Evolutionary conservation across 2,329 filamentous ascomycete species (phyloP).

Genomic region (Pleoardoris graminearum): DNA sequence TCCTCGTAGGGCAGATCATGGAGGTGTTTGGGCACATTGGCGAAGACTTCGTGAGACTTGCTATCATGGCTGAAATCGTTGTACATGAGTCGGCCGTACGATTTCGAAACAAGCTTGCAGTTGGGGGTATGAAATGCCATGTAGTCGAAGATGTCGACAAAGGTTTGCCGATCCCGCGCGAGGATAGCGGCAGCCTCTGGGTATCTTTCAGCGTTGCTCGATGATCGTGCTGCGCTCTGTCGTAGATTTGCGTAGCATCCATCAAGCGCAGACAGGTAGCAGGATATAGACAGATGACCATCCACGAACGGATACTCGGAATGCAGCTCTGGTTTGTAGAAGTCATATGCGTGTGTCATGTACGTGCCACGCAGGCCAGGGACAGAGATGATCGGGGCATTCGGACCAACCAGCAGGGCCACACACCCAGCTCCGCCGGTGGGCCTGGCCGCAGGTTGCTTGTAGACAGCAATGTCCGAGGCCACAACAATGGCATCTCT

Average conservation of each 20-base stretch:
- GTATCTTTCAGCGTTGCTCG: constrained; percentile 50
- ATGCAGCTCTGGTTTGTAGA: constrained; percentile 59
- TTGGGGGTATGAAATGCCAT: constrained; percentile 59
- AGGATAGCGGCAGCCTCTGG: constrained; percentile 31
- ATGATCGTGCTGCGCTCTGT: constrained; percentile 52
- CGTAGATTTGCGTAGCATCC: constrained; percentile 56
- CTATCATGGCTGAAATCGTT: constrained; percentile 56
- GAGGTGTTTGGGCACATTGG: constrained; percentile 54
- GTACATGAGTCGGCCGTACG: constrained; percentile 56
- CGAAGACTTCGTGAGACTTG: constrained; percentile 54
- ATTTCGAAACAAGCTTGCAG: constrained; percentile 59
- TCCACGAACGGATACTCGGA: constrained; percentile 59
- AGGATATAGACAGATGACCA: constrained; percentile 57
- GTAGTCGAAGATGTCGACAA: constrained; percentile 58
- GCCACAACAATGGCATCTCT: constrained; percentile 57
- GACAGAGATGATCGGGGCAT: constrained; percentile 56
- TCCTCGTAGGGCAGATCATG: constrained; percentile 51
- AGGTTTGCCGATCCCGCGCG: constrained; percentile 46
- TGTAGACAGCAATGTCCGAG: constrained; percentile 59
- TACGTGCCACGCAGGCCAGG: constrained; percentile 55
- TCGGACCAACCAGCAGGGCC: constrained; percentile 57
- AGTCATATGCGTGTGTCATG: constrained; percentile 57
- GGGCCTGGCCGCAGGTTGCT: constrained; percentile 57
- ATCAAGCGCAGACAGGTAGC: constrained; percentile 58
- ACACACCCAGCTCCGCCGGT: constrained; percentile 58